Percentiles rank a stretch among this genome's conserved stretches.
phyloP scores from a whole-genome alignment of 371 early-diverging fungal species.

The Mortierella sp. region DNA sequence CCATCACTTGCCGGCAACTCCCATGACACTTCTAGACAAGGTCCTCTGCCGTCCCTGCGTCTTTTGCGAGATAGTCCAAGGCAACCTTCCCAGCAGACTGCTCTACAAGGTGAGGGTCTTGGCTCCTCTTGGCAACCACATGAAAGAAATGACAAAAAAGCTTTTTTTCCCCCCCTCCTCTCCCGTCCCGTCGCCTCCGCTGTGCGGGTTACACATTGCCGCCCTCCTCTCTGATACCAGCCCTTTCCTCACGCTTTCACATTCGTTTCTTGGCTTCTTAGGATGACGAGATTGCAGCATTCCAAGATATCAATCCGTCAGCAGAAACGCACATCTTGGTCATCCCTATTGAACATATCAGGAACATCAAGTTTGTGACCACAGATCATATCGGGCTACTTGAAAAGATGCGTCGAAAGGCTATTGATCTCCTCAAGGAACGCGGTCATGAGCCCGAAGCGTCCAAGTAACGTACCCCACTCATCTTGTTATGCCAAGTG shows the following conservation, averaged over 20 bases:
- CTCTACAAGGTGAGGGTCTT: constrained; percentile 36
- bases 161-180: too few relatives aligned
- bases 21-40: constrained; percentile 37
- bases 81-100: constrained; percentile 20
- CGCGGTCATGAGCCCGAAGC: constrained; percentile 30
- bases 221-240: too few relatives aligned
- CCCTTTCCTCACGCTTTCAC: too few relatives aligned
- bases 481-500: neutral
- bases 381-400: constrained; percentile 22
- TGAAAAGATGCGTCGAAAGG: constrained; percentile 38
- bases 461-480: constrained; percentile 20
- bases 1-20: neutral
- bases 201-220: neutral
- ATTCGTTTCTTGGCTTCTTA: constrained; percentile 14
- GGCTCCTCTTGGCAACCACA: too few relatives aligned
- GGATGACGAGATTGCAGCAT: constrained; percentile 62
- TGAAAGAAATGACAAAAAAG: too few relatives aligned
- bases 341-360: constrained; percentile 58
- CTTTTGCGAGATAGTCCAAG: constrained; percentile 45
- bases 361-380: constrained; percentile 31
- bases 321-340: constrained; percentile 61
- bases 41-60: constrained; percentile 46
- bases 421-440: constrained; percentile 27
- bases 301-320: constrained; percentile 63
- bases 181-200: too few relatives aligned